Percentiles rank a stretch among this genome's conserved stretches.
Evolutionary conservation across 441 rosid genomes (phyloP).

Genomic region (Corymbia calophylla): DNA sequence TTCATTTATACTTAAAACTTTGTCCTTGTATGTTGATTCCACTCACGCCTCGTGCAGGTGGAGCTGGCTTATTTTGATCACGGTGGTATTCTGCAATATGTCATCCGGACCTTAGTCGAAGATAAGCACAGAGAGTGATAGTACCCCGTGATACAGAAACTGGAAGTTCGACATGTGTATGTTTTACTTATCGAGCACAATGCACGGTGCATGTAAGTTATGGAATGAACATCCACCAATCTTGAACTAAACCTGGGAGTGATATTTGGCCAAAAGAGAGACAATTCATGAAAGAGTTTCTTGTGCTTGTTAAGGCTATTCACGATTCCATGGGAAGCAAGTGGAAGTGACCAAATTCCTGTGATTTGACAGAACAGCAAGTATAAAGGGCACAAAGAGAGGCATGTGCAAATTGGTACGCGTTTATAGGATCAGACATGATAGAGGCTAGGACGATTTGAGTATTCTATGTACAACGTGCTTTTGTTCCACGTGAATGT

Average conservation of each 20-base stretch:
- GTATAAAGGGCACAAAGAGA: neutral
- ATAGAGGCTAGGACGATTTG: neutral
- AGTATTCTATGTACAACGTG: neutral
- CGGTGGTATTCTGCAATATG: constrained; percentile 81
- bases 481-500: neutral
- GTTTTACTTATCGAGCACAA: neutral
- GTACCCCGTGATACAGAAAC: neutral
- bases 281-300: neutral
- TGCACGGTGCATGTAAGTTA: neutral
- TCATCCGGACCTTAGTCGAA: constrained; percentile 63
- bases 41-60: constrained; percentile 34
- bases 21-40: neutral
- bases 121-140: constrained; percentile 16
- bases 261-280: neutral
- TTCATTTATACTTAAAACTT: neutral
- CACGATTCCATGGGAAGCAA: neutral
- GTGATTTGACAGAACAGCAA: neutral
- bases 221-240: neutral
- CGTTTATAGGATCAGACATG: neutral
- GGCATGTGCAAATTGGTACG: neutral
- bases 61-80: constrained; percentile 82
- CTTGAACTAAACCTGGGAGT: neutral
- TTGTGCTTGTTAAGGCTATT: neutral
- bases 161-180: neutral
- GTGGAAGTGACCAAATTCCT: neutral